These are phyloP conservation scores for Rhynchosporium secalis DNA, from an alignment of 2,329 filamentous ascomycete genomes.

Conservation along the genomic window DNA sequence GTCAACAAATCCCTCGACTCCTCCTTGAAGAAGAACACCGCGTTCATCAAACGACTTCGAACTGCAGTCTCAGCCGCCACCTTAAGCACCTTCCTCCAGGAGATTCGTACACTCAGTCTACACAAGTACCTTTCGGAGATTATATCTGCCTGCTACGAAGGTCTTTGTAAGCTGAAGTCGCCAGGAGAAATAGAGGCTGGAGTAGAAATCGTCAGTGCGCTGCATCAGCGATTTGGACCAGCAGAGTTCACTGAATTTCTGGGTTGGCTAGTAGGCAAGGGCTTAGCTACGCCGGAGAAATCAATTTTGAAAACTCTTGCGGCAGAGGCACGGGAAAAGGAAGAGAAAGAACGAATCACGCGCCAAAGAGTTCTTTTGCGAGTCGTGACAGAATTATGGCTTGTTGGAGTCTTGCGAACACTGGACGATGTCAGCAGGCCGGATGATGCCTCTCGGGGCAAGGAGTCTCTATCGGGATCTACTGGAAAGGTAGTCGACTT, in stretches of 20 bases:
- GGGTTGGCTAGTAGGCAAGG: constrained; percentile 88
- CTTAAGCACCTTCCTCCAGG: constrained; percentile 80
- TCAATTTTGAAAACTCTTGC: constrained; percentile 74
- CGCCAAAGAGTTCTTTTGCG: constrained; percentile 84
- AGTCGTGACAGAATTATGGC: constrained; percentile 93
- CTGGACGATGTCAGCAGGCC: constrained; percentile 66
- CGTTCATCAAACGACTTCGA: constrained; percentile 93
- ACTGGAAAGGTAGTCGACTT: constrained; percentile 62
- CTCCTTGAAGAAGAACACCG: constrained; percentile 95
- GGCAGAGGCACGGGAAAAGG: constrained; percentile 83
- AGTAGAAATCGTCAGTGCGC: constrained; percentile 89
- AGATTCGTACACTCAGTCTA: constrained; percentile 85
- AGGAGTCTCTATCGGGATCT: constrained; percentile 46
- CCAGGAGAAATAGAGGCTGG: constrained; percentile 90
- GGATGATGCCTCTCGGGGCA: constrained; percentile 57
- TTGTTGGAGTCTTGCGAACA: constrained; percentile 83
- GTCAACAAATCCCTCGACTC: constrained; percentile 84
- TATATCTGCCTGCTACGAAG: constrained; percentile 92
- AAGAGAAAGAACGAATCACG: constrained; percentile 89
- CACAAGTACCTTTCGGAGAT: constrained; percentile 98
- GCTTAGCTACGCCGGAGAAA: constrained; percentile 88
- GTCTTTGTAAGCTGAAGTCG: constrained; percentile 85
- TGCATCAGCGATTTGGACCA: constrained; percentile 92
- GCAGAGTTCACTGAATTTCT: constrained; percentile 87
- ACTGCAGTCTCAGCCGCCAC: constrained; percentile 82